Conservation (phyloP, 2,329 filamentous ascomycete species). For the Periconia sp. region DNA sequence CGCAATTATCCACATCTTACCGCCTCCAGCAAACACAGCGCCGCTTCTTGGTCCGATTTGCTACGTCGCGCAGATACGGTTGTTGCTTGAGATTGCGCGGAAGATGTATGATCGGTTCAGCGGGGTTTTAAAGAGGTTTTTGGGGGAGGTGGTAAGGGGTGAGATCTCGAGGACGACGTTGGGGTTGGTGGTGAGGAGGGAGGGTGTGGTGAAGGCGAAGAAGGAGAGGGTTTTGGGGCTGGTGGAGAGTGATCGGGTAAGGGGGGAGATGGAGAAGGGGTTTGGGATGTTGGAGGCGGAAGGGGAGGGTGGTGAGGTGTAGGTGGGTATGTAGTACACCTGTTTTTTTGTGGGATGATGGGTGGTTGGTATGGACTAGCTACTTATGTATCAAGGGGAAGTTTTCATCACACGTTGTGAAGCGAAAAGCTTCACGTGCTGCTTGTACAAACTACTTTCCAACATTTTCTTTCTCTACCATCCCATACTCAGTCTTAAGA, state of each 20-base stretch:
- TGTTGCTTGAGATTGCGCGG: neutral
- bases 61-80: slow-evolving; percentile 1
- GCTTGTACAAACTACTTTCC: neutral
- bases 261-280: neutral
- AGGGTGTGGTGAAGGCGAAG: neutral
- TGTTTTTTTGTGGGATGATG: too few species aligned
- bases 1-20: neutral
- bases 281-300: neutral
- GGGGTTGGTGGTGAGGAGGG: neutral
- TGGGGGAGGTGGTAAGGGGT: neutral
- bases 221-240: neutral
- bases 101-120: neutral
- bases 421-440: too few species aligned
- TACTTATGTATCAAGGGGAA: too few species aligned
- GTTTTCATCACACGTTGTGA: too few species aligned
- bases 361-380: too few species aligned
- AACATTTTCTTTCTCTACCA: slow-evolving; percentile 3
- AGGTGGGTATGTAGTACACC: too few species aligned
- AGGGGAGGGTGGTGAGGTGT: too few species aligned
- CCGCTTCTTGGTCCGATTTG: neutral
- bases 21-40: neutral
- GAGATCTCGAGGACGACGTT: neutral
- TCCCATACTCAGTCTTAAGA: slow-evolving; percentile 5
- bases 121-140: neutral
- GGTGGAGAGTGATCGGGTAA: neutral